Percentiles rank a stretch among this genome's conserved stretches.
phyloP scores from a whole-genome alignment of 176 grass and related monocot genomes.

The Eleusine coracana region DNA sequence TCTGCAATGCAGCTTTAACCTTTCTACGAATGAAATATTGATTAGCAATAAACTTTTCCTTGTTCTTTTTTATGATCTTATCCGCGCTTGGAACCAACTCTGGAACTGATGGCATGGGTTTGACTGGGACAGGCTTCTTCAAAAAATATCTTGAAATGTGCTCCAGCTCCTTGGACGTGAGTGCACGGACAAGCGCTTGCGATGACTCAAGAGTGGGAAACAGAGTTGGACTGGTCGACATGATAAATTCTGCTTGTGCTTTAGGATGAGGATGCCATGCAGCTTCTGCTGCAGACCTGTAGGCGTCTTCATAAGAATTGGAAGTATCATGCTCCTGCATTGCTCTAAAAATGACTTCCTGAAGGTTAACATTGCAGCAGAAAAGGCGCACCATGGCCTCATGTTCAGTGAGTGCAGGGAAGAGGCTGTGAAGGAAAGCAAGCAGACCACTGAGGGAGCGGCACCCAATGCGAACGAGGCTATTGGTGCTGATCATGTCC shows the following conservation, averaged over 20 bases:
- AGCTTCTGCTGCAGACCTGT: slow-evolving; percentile 9
- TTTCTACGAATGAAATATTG: slow-evolving; percentile 12
- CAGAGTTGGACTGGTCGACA: background rate
- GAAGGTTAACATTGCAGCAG: background rate
- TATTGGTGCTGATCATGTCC: slow-evolving; percentile 9
- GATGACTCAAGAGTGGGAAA: background rate
- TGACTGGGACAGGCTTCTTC: background rate
- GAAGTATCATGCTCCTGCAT: background rate
- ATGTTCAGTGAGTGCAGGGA: slow-evolving; percentile 19
- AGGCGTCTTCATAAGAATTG: slow-evolving; percentile 1
- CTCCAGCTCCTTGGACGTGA: background rate
- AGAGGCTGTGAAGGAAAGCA: background rate
- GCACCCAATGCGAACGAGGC: slow-evolving; percentile 2
- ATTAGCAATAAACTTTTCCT: background rate
- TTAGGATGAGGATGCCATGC: slow-evolving; percentile 23
- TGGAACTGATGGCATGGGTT: background rate
- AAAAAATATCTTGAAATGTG: slow-evolving; percentile 20
- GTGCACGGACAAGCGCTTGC: background rate
- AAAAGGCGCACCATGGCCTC: slow-evolving; percentile 4
- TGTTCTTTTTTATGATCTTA: too few species aligned
- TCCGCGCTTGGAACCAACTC: background rate
- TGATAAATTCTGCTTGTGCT: background rate
- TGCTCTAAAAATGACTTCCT: slow-evolving; percentile 16
- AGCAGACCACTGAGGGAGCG: slow-evolving; percentile 18
- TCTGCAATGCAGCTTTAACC: slow-evolving; percentile 18